Percentiles rank a stretch among this genome's conserved stretches.
phyloP scores from a whole-genome alignment of 1,284 basidiomycete species.

The Puccinia triticina region DNA sequence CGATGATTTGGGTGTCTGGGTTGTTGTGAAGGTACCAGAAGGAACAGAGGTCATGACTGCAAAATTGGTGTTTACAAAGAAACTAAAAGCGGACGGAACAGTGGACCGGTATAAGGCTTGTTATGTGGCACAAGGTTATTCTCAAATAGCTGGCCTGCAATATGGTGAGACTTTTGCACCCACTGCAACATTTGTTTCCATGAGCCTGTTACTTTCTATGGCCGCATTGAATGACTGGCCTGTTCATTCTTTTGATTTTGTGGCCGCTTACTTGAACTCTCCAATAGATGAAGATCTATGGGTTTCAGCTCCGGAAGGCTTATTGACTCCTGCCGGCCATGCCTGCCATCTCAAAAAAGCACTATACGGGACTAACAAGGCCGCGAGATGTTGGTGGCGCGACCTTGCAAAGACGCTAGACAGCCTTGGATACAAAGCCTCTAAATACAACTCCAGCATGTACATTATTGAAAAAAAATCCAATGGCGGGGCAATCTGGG shows the following conservation, averaged over 20 bases:
- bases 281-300: background rate
- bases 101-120: background rate
- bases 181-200: background rate
- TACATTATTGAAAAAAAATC: background rate
- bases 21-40: too few species aligned
- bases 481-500: background rate
- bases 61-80: background rate
- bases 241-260: background rate
- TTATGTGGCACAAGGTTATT: background rate
- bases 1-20: too few species aligned
- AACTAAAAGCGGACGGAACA: background rate
- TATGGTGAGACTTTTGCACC: background rate
- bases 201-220: background rate
- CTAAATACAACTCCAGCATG: background rate
- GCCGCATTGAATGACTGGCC: background rate
- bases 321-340: background rate
- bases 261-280: too few species aligned
- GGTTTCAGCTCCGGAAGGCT: background rate
- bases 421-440: background rate
- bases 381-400: constrained; percentile 19
- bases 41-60: background rate
- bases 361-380: constrained; percentile 1
- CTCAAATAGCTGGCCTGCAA: background rate
- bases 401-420: background rate
- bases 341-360: constrained; percentile 5